Evolutionary conservation across 1,284 basidiomycete genomes (phyloP), one percentile per base, ranked within the genome.

Genomic region (Puccinia polysora): DNA sequence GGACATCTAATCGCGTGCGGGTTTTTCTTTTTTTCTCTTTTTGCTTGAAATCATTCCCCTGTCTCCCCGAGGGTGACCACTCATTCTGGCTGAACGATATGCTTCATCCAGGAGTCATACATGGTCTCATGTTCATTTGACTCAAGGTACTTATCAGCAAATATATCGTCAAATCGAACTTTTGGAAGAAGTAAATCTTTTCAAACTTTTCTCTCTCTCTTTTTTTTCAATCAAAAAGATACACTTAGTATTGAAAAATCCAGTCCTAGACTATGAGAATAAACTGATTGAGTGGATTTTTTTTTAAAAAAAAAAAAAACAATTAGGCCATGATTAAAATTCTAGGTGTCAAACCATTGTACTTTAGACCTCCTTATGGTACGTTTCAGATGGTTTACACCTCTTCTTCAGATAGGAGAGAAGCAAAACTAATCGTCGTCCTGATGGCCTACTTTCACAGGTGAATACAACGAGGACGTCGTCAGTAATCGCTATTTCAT

Each of bases 1-100:
- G 79, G 79, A 1, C 79, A 80, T 65, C 62, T 76, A 40, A 77
- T 79, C 34, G 79, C 75, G 1, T 76, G 70, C 47, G 67, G 7
- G 23, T 68, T 2, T 15, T 47, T 18, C 12, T 58, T 45, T 58
- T 0, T 56, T 18, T 18, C 2, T 15, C 18, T 28, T 70, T 52
- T 62, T 43, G 25, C n/a, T 58, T 6, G 40, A n/a, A 23, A 23
- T 56, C 18, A 25, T 43, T 4, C 30, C 30, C 32, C 14, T 40
- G 28, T 20, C 25, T 28, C 8, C 38, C 18, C 4, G 4, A 18
- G 4, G 30, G 25, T 1, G 25, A 8, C n/a, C 7, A 18, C 32
- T 45, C n/a, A 45, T n/a, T 45, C 10, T 45, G 40, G 40, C 40
- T 30, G 4, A 55, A 10, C 7, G 2, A 32, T 1, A n/a, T n/a